Evolutionary conservation across 768 basidiomycete genomes (phyloP).

Genomic region (Leccinum rimulosum): DNA sequence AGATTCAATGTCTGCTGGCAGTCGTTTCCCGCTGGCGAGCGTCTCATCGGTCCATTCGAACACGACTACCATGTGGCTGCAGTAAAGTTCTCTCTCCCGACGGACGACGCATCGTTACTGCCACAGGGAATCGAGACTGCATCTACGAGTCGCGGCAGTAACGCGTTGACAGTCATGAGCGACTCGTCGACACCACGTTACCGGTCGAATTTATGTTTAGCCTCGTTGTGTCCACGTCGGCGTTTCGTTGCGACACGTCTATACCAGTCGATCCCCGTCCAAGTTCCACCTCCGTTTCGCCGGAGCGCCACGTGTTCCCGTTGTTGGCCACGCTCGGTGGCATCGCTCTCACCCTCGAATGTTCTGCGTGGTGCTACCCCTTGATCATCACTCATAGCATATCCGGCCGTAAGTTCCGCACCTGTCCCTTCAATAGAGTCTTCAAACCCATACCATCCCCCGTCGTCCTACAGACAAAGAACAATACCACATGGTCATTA

Average conservation of each 20-base stretch:
- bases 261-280: background rate
- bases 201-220: background rate
- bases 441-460: background rate
- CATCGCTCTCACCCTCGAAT: conserved; percentile 12
- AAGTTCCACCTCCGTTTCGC: background rate
- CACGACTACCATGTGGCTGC: too few species aligned
- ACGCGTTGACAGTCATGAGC: too few species aligned
- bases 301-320: conserved; percentile 21
- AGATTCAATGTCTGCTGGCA: too few species aligned
- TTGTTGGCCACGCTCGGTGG: conserved; percentile 19
- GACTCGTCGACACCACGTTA: background rate
- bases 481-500: conserved; percentile 23
- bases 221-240: too few species aligned
- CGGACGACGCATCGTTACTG: too few species aligned
- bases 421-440: background rate
- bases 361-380: conserved; percentile 26
- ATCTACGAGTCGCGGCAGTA: too few species aligned
- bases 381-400: conserved; percentile 28
- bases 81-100: too few species aligned
- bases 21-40: too few species aligned
- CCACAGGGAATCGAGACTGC: too few species aligned
- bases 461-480: conserved; percentile 24
- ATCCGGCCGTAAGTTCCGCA: conserved; percentile 22
- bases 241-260: background rate
- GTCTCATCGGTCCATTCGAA: too few species aligned